These are phyloP conservation scores for Akanthomyces uredinophilus DNA, from an alignment of 2,329 filamentous ascomycete genomes.

Conservation along the genomic window DNA sequence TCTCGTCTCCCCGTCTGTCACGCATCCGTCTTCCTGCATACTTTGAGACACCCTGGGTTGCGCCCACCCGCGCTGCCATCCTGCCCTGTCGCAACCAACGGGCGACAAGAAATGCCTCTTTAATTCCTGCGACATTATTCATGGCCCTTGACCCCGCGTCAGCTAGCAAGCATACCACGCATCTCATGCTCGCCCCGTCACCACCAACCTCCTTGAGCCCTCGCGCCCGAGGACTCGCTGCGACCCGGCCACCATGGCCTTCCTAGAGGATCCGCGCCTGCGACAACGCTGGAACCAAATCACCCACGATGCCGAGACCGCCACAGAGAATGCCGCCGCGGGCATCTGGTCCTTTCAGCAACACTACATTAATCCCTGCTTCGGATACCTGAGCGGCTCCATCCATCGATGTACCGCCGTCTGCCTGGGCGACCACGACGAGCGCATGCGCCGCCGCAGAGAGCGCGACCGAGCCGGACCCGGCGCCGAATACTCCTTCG, in stretches of 20 bases:
- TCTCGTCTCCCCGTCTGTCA: neutral
- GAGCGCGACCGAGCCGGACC: slow-evolving; percentile 57
- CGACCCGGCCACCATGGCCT: slow-evolving; percentile 42
- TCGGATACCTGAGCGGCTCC: slow-evolving; percentile 60
- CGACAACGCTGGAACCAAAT: slow-evolving; percentile 93
- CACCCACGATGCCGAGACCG: slow-evolving; percentile 81
- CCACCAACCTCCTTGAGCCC: slow-evolving; percentile 9
- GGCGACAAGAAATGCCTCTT: neutral
- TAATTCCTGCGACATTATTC: neutral
- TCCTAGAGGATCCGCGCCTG: slow-evolving; percentile 77
- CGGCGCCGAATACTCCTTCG: slow-evolving; percentile 78
- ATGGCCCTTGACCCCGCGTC: neutral
- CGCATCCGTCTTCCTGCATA: slow-evolving; percentile 6
- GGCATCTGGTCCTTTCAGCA: slow-evolving; percentile 87
- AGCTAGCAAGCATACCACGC: neutral
- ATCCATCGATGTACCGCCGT: slow-evolving; percentile 68
- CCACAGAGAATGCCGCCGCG: slow-evolving; percentile 86
- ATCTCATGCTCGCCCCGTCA: neutral
- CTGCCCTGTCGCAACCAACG: neutral
- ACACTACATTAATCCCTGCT: slow-evolving; percentile 76
- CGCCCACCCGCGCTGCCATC: slow-evolving; percentile 2
- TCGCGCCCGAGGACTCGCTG: slow-evolving; percentile 5
- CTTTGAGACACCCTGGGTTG: slow-evolving; percentile 7
- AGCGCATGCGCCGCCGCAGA: slow-evolving; percentile 62
- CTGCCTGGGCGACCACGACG: slow-evolving; percentile 67